A percentile compares a stretch with the other conserved stretches of the same genome.
phyloP scores from a whole-genome alignment of 192 early-diverging fungal species.

The Piromyces sp. region DNA sequence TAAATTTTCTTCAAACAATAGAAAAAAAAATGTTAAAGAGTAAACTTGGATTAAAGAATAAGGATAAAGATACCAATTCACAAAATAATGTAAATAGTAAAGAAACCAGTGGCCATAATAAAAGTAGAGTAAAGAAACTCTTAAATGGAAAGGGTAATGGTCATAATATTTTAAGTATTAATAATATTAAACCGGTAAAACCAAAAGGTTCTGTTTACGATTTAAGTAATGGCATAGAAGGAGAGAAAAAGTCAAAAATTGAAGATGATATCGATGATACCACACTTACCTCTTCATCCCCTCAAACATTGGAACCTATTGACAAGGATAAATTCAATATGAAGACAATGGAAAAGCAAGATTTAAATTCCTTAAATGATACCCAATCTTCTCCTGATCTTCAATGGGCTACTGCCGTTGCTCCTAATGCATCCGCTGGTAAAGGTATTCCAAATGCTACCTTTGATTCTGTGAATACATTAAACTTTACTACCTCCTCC shows the following conservation, averaged over 20 bases:
- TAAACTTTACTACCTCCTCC: neutral
- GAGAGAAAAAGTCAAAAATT: neutral
- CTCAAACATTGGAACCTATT: neutral
- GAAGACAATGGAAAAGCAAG: neutral
- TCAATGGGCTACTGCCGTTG: neutral
- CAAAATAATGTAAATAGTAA: neutral
- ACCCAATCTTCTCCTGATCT: neutral
- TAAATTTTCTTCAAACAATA: neutral
- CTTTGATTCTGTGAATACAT: neutral
- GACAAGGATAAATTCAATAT: neutral
- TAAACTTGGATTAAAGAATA: neutral
- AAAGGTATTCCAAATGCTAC: neutral
- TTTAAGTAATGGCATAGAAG: neutral
- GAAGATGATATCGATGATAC: neutral
- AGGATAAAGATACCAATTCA: neutral
- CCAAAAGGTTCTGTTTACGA: neutral
- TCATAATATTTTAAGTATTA: neutral
- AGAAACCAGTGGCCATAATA: neutral
- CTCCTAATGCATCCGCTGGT: too few species aligned
- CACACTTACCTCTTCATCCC: neutral
- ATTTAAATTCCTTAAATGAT: neutral
- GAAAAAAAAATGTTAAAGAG: neutral
- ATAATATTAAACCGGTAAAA: neutral
- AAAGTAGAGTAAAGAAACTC: neutral
- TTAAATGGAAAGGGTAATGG: neutral